Evolutionary conservation across 148 eudicot genomes (phyloP).

Genomic region (Gaultheria prostrata): DNA sequence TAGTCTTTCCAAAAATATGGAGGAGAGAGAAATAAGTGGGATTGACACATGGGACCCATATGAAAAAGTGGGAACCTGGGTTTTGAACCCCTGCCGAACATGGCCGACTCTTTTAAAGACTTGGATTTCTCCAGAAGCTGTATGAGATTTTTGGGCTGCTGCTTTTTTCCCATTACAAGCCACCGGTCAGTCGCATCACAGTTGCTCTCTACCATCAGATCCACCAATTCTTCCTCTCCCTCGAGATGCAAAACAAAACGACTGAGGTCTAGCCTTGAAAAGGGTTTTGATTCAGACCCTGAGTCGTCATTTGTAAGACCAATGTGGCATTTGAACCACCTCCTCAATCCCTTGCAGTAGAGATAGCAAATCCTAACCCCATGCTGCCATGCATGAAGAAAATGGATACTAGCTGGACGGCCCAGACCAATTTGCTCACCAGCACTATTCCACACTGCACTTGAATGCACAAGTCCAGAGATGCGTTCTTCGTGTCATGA

Average conservation of each 20-base stretch:
- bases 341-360: constrained; percentile 11
- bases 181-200: constrained; percentile 34
- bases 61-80: no score
- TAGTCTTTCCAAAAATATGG: no score
- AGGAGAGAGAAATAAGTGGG: no score
- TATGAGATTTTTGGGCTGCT: constrained; percentile 37
- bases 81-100: no score
- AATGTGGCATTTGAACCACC: constrained; percentile 23
- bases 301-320: not conserved
- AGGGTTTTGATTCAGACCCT: not conserved
- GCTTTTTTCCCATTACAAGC: constrained; percentile 37
- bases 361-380: constrained; percentile 16
- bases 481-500: constrained; percentile 23
- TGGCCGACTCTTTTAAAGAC: not conserved
- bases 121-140: constrained; percentile 29
- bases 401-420: constrained; percentile 31
- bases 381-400: constrained; percentile 23
- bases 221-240: constrained; percentile 48
- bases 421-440: constrained; percentile 43
- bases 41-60: no score
- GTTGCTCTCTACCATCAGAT: constrained; percentile 36
- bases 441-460: constrained; percentile 38
- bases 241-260: constrained; percentile 45
- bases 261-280: constrained; percentile 28
- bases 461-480: constrained; percentile 29